Conservation (phyloP, 441 rosid genomes). For the Brassica balearica region DNA sequence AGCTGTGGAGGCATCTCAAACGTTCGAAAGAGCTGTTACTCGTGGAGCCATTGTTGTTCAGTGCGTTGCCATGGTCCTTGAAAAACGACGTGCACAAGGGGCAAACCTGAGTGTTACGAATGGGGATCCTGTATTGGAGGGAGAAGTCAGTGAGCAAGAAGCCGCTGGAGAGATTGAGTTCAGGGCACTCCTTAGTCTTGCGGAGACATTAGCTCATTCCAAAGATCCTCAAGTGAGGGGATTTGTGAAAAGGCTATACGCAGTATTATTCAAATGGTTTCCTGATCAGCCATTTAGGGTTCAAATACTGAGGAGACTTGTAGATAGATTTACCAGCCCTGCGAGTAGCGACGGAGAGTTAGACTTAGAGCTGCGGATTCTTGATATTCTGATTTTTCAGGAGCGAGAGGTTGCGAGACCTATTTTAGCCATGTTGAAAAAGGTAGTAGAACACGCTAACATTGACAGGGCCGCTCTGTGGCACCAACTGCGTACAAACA, state of each 20-base stretch:
- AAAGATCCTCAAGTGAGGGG: conserved; percentile 77
- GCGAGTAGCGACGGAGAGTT: conserved; percentile 67
- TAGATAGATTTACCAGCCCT: conserved; percentile 75
- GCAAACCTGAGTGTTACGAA: conserved; percentile 55
- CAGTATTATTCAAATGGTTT: conserved; percentile 84
- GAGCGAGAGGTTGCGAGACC: conserved; percentile 81
- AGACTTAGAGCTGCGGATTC: conserved; percentile 81
- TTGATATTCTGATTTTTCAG: conserved; percentile 79
- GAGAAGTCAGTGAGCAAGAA: conserved; percentile 68
- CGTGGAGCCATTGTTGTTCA: conserved; percentile 81
- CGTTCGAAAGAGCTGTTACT: conserved; percentile 90
- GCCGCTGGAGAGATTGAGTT: conserved; percentile 76
- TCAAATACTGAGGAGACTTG: conserved; percentile 89
- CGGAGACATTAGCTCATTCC: conserved; percentile 85
- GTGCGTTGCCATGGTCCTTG: conserved; percentile 81
- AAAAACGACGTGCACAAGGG: conserved; percentile 72
- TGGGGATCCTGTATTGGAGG: conserved; percentile 62
- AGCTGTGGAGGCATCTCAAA: conserved; percentile 88
- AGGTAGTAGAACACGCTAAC: conserved; percentile 91
- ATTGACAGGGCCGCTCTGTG: conserved; percentile 91
- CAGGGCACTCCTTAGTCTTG: conserved; percentile 80
- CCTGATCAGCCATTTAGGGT: conserved; percentile 78
- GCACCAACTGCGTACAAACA: conserved; percentile 84
- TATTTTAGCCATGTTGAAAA: conserved; percentile 84
- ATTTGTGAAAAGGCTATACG: conserved; percentile 84